Conservation (phyloP, 768 basidiomycete species). For the Obba rivulosa region DNA sequence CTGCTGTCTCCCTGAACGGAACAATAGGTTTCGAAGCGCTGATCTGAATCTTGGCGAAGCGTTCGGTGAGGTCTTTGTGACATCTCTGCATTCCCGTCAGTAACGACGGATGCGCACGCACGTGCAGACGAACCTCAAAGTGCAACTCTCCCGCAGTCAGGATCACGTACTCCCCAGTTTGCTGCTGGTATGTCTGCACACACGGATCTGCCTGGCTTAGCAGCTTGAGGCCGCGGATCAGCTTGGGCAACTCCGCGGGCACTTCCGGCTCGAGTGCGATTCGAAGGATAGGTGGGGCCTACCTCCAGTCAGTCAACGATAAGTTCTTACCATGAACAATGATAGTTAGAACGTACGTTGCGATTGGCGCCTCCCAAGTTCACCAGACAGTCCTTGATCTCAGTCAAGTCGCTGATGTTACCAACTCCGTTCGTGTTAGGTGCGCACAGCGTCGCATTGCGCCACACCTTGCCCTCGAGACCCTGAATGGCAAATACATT, state of each 20-base stretch:
- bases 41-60: constrained; percentile 91
- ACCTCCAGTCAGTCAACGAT: constrained; percentile 1
- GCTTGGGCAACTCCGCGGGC: constrained; percentile 83
- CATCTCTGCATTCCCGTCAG: constrained; percentile 65
- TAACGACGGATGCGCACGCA: not conserved
- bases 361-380: constrained; percentile 74
- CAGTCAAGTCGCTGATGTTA: constrained; percentile 25
- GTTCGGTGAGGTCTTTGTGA: constrained; percentile 90
- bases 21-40: constrained; percentile 95
- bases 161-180: constrained; percentile 96
- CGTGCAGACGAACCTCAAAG: constrained; percentile 61
- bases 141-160: constrained; percentile 94
- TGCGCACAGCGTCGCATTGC: constrained; percentile 86
- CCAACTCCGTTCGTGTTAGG: constrained; percentile 42
- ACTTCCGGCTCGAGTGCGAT: constrained; percentile 86
- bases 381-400: constrained; percentile 51
- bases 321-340: not conserved
- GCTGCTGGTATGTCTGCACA: constrained; percentile 94
- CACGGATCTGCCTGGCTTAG: constrained; percentile 95
- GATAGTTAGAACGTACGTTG: constrained; percentile 38
- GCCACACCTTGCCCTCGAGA: constrained; percentile 82
- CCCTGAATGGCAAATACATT: constrained; percentile 94
- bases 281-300: constrained; percentile 90
- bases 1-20: constrained; percentile 93
- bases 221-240: constrained; percentile 81